Evolutionary conservation across 352 stramenopile species (phyloP).

Genomic region (Saprolegnia diclina): DNA sequence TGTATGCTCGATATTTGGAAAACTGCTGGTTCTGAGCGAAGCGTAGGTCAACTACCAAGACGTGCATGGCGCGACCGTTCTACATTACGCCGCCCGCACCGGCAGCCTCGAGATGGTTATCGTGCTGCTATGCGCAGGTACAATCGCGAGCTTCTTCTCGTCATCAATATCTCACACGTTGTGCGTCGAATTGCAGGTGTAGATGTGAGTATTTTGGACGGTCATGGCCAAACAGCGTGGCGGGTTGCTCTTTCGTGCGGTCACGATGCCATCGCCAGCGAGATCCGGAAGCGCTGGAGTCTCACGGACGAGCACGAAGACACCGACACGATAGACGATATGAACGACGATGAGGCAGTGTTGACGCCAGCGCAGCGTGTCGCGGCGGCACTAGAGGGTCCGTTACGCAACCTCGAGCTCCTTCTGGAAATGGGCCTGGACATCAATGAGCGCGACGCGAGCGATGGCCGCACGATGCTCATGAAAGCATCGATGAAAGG

Average conservation of each 20-base stretch:
- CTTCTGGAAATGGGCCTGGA: conserved; percentile 13
- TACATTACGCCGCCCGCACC: conserved; percentile 47
- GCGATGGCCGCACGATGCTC: conserved; percentile 14
- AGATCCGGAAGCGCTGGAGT: conserved; percentile 54
- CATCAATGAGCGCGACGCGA: conserved; percentile 17
- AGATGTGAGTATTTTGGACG: conserved; percentile 43
- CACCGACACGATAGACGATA: not conserved
- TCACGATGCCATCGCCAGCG: conserved; percentile 54
- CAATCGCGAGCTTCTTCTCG: no score
- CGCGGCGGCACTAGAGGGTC: not conserved
- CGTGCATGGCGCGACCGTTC: conserved; percentile 47
- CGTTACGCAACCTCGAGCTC: conserved; percentile 18
- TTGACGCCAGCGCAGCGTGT: not conserved
- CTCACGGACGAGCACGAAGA: conserved; percentile 18
- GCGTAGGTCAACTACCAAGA: conserved; percentile 46
- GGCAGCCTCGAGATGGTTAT: conserved; percentile 40
- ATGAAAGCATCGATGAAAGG: conserved; percentile 22
- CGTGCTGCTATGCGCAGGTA: conserved; percentile 39
- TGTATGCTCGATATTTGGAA: conserved; percentile 31
- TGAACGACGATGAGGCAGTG: not conserved
- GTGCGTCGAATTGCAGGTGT: conserved; percentile 18
- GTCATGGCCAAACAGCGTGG: conserved; percentile 47
- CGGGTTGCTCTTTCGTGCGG: conserved; percentile 46
- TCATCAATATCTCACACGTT: no score
- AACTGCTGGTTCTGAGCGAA: conserved; percentile 35